Percentiles rank a stretch among this genome's conserved stretches.
Conservation (phyloP, 1,284 basidiomycete species). For the Ceratobasidium sp. region DNA sequence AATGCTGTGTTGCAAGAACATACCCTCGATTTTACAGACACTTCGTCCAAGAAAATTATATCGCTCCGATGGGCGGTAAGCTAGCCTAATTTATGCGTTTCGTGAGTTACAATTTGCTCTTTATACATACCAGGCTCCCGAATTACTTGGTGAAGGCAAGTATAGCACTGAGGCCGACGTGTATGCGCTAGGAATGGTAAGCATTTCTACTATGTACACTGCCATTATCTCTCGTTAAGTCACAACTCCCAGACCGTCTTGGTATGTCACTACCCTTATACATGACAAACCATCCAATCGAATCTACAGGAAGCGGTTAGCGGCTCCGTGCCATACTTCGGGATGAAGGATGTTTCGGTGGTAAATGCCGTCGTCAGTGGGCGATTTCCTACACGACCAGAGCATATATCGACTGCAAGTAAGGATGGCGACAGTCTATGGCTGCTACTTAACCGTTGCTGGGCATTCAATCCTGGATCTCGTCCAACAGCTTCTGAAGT, state of each 20-base stretch:
- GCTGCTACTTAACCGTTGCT: constrained; percentile 14
- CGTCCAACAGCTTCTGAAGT: not conserved
- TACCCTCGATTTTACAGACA: constrained; percentile 6
- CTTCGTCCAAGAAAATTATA: not conserved
- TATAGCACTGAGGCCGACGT: constrained; percentile 18
- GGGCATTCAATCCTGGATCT: not conserved
- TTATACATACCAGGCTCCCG: constrained; percentile 6
- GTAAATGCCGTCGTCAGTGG: not conserved
- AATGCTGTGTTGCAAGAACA: constrained; percentile 18
- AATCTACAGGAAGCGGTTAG: constrained; percentile 17
- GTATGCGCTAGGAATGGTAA: constrained; percentile 31
- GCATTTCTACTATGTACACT: not conserved
- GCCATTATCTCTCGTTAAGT: too few species aligned
- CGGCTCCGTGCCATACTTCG: constrained; percentile 16
- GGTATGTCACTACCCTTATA: not conserved
- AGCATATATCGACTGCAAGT: constrained; percentile 3
- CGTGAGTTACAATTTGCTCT: too few species aligned
- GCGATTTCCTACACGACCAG: constrained; percentile 6
- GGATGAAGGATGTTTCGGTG: constrained; percentile 9
- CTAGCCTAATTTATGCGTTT: too few species aligned
- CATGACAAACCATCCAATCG: not conserved
- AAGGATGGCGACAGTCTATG: constrained; percentile 22
- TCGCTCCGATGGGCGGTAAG: constrained; percentile 30
- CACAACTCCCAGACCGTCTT: constrained; percentile 3
- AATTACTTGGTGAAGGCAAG: not conserved